These are phyloP conservation scores for Tylopilus subfusipes DNA, from an alignment of 768 basidiomycete species.

Conservation along the genomic window DNA sequence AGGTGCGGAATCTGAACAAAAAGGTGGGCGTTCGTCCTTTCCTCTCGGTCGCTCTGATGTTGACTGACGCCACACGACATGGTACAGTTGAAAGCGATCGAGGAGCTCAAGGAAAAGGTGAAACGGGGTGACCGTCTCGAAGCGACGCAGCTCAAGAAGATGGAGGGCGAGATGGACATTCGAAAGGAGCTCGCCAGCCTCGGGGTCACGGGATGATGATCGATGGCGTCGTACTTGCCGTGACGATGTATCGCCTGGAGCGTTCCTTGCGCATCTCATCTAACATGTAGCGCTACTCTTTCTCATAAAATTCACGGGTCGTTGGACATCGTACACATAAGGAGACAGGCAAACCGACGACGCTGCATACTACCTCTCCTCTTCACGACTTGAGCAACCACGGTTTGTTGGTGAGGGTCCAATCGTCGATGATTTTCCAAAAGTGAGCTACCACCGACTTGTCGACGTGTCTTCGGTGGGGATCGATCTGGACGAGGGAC, in stretches of 20 bases:
- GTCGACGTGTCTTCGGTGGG: constrained; percentile 85
- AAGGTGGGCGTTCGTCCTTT: constrained; percentile 52
- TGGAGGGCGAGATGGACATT: constrained; percentile 86
- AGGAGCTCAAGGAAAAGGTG: constrained; percentile 92
- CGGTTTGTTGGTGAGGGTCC: constrained; percentile 79
- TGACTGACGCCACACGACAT: not conserved
- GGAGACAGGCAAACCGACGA: not conserved
- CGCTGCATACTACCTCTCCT: not conserved
- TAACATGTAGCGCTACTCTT: too few relatives aligned
- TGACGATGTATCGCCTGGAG: not conserved
- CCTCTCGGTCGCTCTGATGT: not conserved
- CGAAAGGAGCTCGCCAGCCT: constrained; percentile 65
- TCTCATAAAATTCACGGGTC: not conserved
- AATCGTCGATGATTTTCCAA: constrained; percentile 88
- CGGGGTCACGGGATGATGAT: constrained; percentile 18
- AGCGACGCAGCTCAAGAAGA: constrained; percentile 95
- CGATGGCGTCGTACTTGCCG: not conserved
- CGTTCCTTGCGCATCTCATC: not conserved
- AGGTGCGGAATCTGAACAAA: constrained; percentile 91
- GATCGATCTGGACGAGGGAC: constrained; percentile 69
- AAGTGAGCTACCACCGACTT: constrained; percentile 94
- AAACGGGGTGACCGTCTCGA: constrained; percentile 89
- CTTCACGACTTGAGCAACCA: constrained; percentile 54
- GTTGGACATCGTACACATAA: not conserved
- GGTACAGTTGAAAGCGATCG: constrained; percentile 91